Conservation (phyloP, 1,284 basidiomycete species). For the Cyathus pygmaeus region DNA sequence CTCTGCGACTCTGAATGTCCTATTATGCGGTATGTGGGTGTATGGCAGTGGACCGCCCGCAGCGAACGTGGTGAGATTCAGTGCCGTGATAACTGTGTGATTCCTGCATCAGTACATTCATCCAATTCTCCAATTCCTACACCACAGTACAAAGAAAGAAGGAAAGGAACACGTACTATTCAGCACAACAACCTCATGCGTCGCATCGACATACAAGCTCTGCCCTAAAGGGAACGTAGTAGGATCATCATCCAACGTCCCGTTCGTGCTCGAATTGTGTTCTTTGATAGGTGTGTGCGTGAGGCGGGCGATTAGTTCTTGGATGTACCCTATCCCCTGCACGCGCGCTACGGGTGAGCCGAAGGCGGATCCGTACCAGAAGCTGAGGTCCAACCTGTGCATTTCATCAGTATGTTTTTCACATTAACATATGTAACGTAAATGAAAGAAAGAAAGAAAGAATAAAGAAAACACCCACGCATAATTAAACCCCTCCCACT, state of each 20-base stretch:
- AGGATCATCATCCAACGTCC: conserved; percentile 76
- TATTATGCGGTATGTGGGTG: conserved; percentile 72
- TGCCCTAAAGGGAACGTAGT: conserved; percentile 85
- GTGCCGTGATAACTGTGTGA: conserved; percentile 75
- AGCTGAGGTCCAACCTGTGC: conserved; percentile 58
- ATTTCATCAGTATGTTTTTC: background rate
- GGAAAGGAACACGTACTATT: conserved; percentile 63
- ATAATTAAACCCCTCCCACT: conserved; percentile 92
- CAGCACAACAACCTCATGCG: conserved; percentile 85
- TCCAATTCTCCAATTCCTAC: too few relatives aligned
- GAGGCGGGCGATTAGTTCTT: conserved; percentile 84
- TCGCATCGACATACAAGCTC: conserved; percentile 86
- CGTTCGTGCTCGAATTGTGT: conserved; percentile 83
- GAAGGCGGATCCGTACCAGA: conserved; percentile 82
- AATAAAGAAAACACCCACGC: conserved; percentile 61
- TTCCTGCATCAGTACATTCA: too few relatives aligned
- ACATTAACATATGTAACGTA: background rate
- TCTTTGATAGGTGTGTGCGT: conserved; percentile 76
- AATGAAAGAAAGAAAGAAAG: too few relatives aligned
- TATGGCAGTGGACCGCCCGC: conserved; percentile 74
- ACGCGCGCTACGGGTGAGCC: conserved; percentile 83
- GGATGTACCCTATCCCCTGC: conserved; percentile 87
- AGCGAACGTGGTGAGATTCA: conserved; percentile 80
- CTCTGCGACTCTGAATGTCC: conserved; percentile 71
- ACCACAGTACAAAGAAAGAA: background rate